Percentiles rank a stretch among this genome's conserved stretches.
These are phyloP conservation scores for Trichophyton benhamiae DNA, from an alignment of 2,329 filamentous ascomycete genomes.

Conservation along the genomic window DNA sequence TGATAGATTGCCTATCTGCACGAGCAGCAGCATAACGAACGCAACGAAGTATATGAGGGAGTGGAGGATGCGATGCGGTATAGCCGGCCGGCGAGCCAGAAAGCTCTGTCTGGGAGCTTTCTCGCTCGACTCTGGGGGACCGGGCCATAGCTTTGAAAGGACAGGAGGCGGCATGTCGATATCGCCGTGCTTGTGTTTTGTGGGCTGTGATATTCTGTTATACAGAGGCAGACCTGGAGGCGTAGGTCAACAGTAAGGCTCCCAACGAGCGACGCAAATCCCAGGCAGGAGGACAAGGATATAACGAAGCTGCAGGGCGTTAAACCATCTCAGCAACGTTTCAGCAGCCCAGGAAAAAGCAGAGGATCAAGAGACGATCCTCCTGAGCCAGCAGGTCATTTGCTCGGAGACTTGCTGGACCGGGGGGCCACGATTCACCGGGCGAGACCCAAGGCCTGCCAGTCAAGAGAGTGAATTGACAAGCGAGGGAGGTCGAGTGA, in stretches of 20 bases:
- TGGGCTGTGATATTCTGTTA: neutral
- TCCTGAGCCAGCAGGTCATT: neutral
- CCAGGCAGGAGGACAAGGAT: neutral
- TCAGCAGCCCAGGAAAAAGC: neutral
- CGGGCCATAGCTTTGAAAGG: neutral
- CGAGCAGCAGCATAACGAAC: constrained; percentile 67
- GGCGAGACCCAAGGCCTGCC: neutral
- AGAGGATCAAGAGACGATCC: constrained; percentile 1
- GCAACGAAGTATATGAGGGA: constrained; percentile 57
- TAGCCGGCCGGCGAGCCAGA: neutral
- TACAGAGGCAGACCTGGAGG: neutral
- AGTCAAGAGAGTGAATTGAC: neutral
- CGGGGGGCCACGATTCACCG: neutral
- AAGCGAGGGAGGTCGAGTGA: no score
- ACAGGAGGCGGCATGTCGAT: neutral
- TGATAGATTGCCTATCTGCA: constrained; percentile 63
- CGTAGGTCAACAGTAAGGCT: neutral
- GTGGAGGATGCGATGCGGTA: constrained; percentile 37
- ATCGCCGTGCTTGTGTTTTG: neutral
- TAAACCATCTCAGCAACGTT: neutral
- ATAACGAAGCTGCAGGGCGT: neutral
- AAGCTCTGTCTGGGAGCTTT: neutral
- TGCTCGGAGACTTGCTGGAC: neutral
- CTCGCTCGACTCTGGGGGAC: neutral
- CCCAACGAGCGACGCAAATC: neutral